Evolutionary conservation across 2,329 filamentous ascomycete species (phyloP).

Genomic region (Xylariaceae sp.): DNA sequence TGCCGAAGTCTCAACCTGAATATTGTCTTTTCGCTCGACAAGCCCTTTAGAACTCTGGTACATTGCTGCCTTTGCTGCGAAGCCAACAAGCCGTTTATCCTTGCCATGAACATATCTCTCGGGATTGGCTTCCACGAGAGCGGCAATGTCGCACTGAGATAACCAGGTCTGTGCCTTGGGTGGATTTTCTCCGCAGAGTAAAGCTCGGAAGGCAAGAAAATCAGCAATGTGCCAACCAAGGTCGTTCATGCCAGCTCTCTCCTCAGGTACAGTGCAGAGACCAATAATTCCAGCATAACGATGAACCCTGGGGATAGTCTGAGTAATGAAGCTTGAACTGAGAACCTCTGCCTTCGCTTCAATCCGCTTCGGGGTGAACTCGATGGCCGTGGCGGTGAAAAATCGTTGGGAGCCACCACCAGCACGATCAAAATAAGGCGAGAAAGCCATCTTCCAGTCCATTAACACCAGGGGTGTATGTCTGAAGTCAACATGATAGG

Average conservation of each 20-base stretch:
- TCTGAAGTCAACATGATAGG: neutral
- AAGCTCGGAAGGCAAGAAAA: constrained; percentile 40
- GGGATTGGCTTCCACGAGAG: constrained; percentile 28
- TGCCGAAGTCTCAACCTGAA: constrained; percentile 32
- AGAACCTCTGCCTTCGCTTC: constrained; percentile 21
- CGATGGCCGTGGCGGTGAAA: constrained; percentile 13
- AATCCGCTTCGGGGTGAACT: constrained; percentile 7
- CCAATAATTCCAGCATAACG: constrained; percentile 31
- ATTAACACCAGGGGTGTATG: neutral
- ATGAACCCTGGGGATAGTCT: constrained; percentile 32
- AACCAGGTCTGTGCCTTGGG: constrained; percentile 38
- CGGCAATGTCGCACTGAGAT: constrained; percentile 33
- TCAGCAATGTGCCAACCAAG: constrained; percentile 41
- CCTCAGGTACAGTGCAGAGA: constrained; percentile 38
- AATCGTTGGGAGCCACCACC: neutral
- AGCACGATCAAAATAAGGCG: neutral
- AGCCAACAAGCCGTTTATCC: constrained; percentile 33
- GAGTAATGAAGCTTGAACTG: constrained; percentile 32
- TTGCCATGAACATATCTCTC: constrained; percentile 35
- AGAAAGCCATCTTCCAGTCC: neutral
- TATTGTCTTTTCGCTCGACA: constrained; percentile 27
- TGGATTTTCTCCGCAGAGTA: constrained; percentile 32
- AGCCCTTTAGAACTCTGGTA: neutral
- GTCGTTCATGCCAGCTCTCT: constrained; percentile 33
- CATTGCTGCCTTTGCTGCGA: constrained; percentile 7